A percentile compares a stretch with the other conserved stretches of the same genome.
These are phyloP conservation scores for Lathyrus sativus DNA, from an alignment of 306 rosid species.

Conservation along the genomic window DNA sequence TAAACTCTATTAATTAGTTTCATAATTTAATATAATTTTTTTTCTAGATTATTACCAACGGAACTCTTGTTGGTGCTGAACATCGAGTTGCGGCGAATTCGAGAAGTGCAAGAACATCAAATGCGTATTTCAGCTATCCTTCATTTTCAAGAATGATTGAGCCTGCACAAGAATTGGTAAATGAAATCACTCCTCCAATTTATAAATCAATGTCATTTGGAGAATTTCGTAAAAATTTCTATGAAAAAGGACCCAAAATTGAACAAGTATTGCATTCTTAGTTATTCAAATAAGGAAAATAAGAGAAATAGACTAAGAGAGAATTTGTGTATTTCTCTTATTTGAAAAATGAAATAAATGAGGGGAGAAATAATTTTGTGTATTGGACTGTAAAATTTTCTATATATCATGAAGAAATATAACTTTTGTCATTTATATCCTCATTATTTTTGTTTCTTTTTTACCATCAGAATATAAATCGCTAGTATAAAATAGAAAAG, in stretches of 20 bases:
- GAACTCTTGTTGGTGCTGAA: conserved; percentile 61
- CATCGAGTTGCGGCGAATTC: conserved; percentile 73
- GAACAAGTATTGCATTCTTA: conserved; percentile 43
- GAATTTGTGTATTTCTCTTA: not conserved
- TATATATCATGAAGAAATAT: too few species aligned
- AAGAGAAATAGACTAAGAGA: not conserved
- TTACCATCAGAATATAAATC: too few species aligned
- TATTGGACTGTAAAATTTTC: too few species aligned
- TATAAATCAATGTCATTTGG: conserved; percentile 49
- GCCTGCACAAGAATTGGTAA: conserved; percentile 53
- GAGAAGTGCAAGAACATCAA: conserved; percentile 48
- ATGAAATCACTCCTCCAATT: conserved; percentile 37
- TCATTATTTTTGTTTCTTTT: too few species aligned
- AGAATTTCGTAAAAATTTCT: conserved; percentile 48
- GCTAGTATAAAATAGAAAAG: too few species aligned
- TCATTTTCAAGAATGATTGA: conserved; percentile 49
- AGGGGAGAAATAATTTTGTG: not conserved
- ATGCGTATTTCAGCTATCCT: conserved; percentile 60
- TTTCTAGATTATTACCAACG: conserved; percentile 59
- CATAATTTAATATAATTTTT: not conserved
- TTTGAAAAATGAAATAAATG: not conserved
- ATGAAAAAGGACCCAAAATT: conserved; percentile 38
- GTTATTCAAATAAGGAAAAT: not conserved
- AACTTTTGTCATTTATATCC: too few species aligned
- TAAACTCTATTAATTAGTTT: not conserved